A percentile compares a stretch with the other conserved stretches of the same genome.
phyloP scores from a whole-genome alignment of 169 alveolate species.

The Eimeria praecox region DNA sequence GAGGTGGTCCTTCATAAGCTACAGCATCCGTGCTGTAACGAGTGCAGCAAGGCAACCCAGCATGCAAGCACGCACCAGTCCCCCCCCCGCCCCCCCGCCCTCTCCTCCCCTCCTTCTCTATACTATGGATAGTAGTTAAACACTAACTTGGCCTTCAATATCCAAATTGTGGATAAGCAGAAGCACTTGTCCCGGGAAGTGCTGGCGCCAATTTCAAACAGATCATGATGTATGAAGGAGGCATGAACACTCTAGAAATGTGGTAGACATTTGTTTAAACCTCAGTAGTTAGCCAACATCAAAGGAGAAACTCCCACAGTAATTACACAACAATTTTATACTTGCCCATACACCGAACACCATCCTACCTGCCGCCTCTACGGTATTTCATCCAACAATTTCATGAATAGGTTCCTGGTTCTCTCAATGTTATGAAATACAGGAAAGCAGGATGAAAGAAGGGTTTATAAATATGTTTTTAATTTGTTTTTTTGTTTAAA shows the following conservation, averaged over 20 bases:
- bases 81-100: too few relatives aligned
- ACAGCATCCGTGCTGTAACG: not conserved
- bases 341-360: not conserved
- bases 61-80: not conserved
- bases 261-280: not conserved
- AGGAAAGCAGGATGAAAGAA: not conserved
- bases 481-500: not conserved
- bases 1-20: not conserved
- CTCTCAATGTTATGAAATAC: not conserved
- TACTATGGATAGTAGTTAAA: not conserved
- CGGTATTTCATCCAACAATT: not conserved
- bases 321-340: not conserved
- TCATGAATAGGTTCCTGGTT: not conserved
- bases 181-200: not conserved
- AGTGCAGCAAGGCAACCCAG: not conserved
- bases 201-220: too few relatives aligned
- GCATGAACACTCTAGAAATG: too few relatives aligned
- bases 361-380: not conserved
- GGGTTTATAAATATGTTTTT: not conserved
- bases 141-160: not conserved
- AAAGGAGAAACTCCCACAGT: not conserved
- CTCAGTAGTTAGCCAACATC: not conserved
- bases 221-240: not conserved
- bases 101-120: not conserved
- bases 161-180: not conserved